A percentile compares a stretch with the other conserved stretches of the same genome.
phyloP scores from a whole-genome alignment of 768 basidiomycete species.

The Paxillus rubicundulus region DNA sequence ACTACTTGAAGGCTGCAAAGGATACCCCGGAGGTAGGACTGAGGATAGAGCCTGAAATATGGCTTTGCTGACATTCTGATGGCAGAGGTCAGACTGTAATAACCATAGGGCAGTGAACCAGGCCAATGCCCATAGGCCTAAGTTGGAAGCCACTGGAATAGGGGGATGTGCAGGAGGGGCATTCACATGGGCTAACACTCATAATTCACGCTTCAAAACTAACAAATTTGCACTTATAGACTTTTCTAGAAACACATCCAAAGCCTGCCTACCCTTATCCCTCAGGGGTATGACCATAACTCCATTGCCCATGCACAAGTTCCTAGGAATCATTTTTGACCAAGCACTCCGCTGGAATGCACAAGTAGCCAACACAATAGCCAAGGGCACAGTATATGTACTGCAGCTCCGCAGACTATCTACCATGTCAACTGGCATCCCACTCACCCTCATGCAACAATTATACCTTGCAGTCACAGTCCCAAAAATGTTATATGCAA shows the following conservation, averaged over 20 bases:
- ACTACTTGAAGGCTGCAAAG: too few relatives aligned
- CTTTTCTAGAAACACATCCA: background rate
- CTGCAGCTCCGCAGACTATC: background rate
- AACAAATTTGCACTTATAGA: background rate
- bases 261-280: background rate
- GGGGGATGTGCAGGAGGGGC: too few relatives aligned
- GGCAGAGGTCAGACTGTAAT: too few relatives aligned
- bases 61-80: too few relatives aligned
- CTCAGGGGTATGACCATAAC: background rate
- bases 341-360: background rate
- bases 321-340: constrained; percentile 3
- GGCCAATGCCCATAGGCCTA: too few relatives aligned
- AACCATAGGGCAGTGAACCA: too few relatives aligned
- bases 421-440: too few relatives aligned
- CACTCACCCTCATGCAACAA: too few relatives aligned
- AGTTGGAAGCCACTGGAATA: too few relatives aligned
- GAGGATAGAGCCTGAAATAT: too few relatives aligned
- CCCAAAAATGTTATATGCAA: too few relatives aligned
- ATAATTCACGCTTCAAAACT: background rate
- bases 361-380: background rate
- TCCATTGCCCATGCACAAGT: background rate
- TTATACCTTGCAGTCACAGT: background rate
- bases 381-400: background rate
- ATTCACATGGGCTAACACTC: background rate
- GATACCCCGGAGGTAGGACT: too few relatives aligned